Conservation (phyloP, 2,329 filamentous ascomycete species). For the Colletotrichum sansevieriae region DNA sequence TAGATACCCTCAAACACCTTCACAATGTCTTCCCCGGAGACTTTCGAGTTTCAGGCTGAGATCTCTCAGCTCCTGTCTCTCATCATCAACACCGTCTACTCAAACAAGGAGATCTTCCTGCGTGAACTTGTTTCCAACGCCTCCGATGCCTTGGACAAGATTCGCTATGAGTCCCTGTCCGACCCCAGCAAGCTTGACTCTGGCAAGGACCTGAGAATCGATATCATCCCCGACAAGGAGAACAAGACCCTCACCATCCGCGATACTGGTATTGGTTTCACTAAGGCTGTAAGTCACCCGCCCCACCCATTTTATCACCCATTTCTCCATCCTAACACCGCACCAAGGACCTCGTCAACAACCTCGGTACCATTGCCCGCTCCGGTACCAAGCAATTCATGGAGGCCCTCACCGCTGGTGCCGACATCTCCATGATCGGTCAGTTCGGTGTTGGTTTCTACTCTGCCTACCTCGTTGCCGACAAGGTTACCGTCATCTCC, state of each 20-base stretch:
- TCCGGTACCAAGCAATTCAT: constrained; percentile 99
- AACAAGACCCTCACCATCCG: constrained; percentile 97
- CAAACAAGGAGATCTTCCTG: constrained; percentile 99
- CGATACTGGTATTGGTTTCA: constrained; percentile 99
- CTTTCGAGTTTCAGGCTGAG: constrained; percentile 99
- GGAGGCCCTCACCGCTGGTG: constrained; percentile 98
- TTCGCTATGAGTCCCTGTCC: constrained; percentile 97
- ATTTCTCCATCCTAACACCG: constrained; percentile 52
- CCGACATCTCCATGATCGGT: constrained; percentile 99
- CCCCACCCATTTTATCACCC: constrained; percentile 8
- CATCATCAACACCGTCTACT: constrained; percentile 99
- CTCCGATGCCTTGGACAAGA: constrained; percentile 99
- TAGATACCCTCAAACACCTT: constrained; percentile 40
- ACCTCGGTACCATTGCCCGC: constrained; percentile 98
- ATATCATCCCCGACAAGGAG: constrained; percentile 98
- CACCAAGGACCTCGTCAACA: constrained; percentile 95
- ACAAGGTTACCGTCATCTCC: constrained; percentile 94
- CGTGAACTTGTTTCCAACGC: constrained; percentile 98
- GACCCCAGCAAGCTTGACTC: constrained; percentile 97
- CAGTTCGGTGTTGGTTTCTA: constrained; percentile 99
- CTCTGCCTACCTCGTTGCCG: constrained; percentile 99
- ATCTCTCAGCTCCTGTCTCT: constrained; percentile 99
- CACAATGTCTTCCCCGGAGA: constrained; percentile 83
- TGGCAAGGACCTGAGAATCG: constrained; percentile 97
- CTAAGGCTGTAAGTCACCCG: constrained; percentile 89